Evolutionary conservation across 2,329 filamentous ascomycete species (phyloP), one percentile per base, ranked within the genome.

Genomic region (Diaporthe sp.): DNA sequence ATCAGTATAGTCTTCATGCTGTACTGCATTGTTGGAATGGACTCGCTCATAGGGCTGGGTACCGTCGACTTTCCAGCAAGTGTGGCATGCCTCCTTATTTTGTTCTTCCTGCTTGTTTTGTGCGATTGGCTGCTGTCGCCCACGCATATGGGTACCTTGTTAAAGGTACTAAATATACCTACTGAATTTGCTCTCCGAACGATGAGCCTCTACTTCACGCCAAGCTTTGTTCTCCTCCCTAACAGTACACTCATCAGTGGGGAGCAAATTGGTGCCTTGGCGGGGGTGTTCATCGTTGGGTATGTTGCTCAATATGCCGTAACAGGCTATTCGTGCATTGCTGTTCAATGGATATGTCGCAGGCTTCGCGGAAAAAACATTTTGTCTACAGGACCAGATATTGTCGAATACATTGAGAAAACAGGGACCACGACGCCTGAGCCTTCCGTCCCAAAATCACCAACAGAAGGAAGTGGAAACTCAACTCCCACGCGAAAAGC

Each of bases 141-240:
- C 6, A 31, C 28, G 2, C 44, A 51, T 6, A 53, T 55, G 65
- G 17, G 28, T 2, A 25, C 1, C 3, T 15, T 69, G 19, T 28
- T 55, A 19, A 69, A 28, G 13, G 51, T 69, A 19, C 28, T 69
- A 19, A 53, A 31, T n/a, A 31, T 37, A 6, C 55, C 55, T 3
- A 58, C 55, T 7, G 55, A 37, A 19, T 58, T 58, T 37, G 55
- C 55, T 5, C 55, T 58, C 9, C 55, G 31, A 22, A 58, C 55
- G 85, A 91, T 92, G 79, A 90, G 88, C 74, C 82, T 91, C 70
- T 87, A 90, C 78, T 91, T 92, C 78, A 90, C 88, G 3, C 90
- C 89, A 12, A 88, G 89, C 1, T 92, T 92, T 82, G 87, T 92
- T 13, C 83, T 90, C 31, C 82, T 92, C 0, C 90, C 90, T 9